Base-by-base conservation (phyloP, 2,329 filamentous ascomycete species). In the Cladobotryum mycophilum region DNA sequence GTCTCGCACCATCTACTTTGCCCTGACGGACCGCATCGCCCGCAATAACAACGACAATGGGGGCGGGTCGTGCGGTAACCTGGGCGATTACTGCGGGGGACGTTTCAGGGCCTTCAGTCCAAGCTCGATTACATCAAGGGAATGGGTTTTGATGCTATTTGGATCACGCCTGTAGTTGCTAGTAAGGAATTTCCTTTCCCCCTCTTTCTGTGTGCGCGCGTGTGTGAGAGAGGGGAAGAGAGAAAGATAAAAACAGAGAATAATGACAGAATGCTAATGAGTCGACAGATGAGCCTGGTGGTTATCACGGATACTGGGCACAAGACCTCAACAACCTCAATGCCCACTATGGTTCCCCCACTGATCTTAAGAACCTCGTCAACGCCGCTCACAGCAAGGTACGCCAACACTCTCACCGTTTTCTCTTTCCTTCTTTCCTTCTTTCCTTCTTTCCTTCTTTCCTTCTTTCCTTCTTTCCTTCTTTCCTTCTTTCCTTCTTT, bases 51-150 rank as follows among this genome's bases (percentile, higher is more conserved):
- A 70, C 55, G 74, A 72, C 18, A 71, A 67, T 4, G 72, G 69
- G 4, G 72, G 74, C n/a, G 66, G 63, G 18, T 52, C 66, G 1
- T 79, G 76, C 57, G 58, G 66, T 7, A 57, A 67, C 35, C 64
- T 73, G n/a, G 58, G 64, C 25, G 61, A 63, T 22, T 84, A 83
- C 64, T 85, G 82, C 56, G 80, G 80, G 82, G 82, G 14, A 80
- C 77, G 1, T 86, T 78, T 60, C 64, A 70, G 47, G 82, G 82
- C 6, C 70, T 85, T 30, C 71, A 76, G 56, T 72, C 77, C 53
- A 73, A 79, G 54, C 72, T 85, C 38, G 81, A 84, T 63, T 84
- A 84, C 61, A 84, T 85, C 61, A 71, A 80, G 59, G 73, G 73
- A 45, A 79, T 82, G 75, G 79, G 79, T 20, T 82, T 81, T 55